These are phyloP conservation scores for Cercospora nicotianae DNA, from an alignment of 2,329 filamentous ascomycete species.

Conservation along the genomic window DNA sequence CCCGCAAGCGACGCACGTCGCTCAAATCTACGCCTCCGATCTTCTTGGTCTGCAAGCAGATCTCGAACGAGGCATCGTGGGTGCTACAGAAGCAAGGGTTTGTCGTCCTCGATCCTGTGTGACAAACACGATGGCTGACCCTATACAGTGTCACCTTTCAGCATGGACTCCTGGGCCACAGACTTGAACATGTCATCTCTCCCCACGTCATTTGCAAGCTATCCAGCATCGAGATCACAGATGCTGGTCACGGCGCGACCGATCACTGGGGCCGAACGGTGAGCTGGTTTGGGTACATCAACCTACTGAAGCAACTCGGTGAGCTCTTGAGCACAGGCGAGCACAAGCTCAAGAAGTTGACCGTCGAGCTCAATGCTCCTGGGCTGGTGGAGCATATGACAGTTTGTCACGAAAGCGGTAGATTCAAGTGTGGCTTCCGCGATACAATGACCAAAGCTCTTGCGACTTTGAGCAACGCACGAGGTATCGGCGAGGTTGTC, in stretches of 20 bases:
- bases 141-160: slow-evolving; percentile 32
- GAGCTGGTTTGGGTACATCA: slow-evolving; percentile 35
- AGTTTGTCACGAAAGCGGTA: slow-evolving; percentile 23
- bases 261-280: slow-evolving; percentile 17
- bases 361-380: slow-evolving; percentile 28
- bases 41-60: slow-evolving; percentile 40
- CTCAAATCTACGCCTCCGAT: slow-evolving; percentile 33
- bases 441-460: slow-evolving; percentile 28
- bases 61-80: slow-evolving; percentile 35
- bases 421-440: slow-evolving; percentile 33
- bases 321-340: slow-evolving; percentile 25
- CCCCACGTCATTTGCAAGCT: slow-evolving; percentile 30
- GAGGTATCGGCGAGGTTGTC: slow-evolving; percentile 29
- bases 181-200: slow-evolving; percentile 27
- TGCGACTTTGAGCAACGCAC: slow-evolving; percentile 22
- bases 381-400: slow-evolving; percentile 32
- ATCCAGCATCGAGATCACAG: slow-evolving; percentile 68
- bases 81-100: slow-evolving; percentile 28
- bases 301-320: slow-evolving; percentile 30
- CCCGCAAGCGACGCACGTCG: slow-evolving; percentile 3
- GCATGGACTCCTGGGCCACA: slow-evolving; percentile 30
- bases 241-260: slow-evolving; percentile 77
- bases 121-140: not conserved
- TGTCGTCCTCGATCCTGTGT: not conserved
- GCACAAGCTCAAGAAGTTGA: slow-evolving; percentile 36